phyloP scores from a whole-genome alignment of 371 early-diverging fungal genomes.

The Mortierella sp. region DNA sequence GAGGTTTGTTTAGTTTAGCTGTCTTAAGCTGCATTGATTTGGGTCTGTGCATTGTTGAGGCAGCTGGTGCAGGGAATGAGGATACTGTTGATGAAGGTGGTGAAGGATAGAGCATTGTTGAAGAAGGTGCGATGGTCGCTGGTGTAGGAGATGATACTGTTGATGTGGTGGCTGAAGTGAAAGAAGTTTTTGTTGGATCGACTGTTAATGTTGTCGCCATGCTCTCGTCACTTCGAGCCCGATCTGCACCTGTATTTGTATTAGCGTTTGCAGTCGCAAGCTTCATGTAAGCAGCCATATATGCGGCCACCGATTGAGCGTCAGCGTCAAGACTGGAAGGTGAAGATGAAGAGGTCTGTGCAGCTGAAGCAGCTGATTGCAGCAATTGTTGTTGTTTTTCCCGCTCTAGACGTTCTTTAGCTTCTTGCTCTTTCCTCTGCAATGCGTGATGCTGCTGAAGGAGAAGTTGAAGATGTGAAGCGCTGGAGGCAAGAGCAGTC shows the following conservation, averaged over 20 bases:
- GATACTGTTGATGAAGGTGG: conserved; percentile 4
- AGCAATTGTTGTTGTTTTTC: conserved; percentile 21
- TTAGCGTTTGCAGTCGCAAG: conserved; percentile 11
- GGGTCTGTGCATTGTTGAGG: not conserved
- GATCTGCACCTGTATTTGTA: conserved; percentile 13
- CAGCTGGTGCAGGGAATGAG: not conserved
- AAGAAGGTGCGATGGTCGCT: conserved; percentile 46
- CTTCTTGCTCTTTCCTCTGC: conserved; percentile 43
- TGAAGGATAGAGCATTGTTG: conserved; percentile 39
- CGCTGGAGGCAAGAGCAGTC: conserved; percentile 6
- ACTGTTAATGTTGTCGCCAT: conserved; percentile 9
- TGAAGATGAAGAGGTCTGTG: conserved; percentile 11
- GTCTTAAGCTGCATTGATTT: conserved; percentile 7
- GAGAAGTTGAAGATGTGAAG: conserved; percentile 45
- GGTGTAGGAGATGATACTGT: conserved; percentile 3
- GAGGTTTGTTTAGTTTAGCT: conserved; percentile 9
- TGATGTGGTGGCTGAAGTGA: not conserved
- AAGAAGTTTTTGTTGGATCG: conserved; percentile 29
- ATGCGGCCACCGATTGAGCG: conserved; percentile 52
- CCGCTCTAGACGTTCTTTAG: conserved; percentile 23
- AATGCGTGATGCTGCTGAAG: conserved; percentile 55
- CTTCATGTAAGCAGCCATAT: conserved; percentile 50
- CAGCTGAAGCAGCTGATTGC: conserved; percentile 11
- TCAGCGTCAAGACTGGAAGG: conserved; percentile 27
- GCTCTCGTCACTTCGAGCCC: conserved; percentile 5